Percentiles rank a stretch among this genome's conserved stretches.
These are phyloP conservation scores for Boletus rufocinnamomeus DNA, from an alignment of 768 basidiomycete species.

Conservation along the genomic window DNA sequence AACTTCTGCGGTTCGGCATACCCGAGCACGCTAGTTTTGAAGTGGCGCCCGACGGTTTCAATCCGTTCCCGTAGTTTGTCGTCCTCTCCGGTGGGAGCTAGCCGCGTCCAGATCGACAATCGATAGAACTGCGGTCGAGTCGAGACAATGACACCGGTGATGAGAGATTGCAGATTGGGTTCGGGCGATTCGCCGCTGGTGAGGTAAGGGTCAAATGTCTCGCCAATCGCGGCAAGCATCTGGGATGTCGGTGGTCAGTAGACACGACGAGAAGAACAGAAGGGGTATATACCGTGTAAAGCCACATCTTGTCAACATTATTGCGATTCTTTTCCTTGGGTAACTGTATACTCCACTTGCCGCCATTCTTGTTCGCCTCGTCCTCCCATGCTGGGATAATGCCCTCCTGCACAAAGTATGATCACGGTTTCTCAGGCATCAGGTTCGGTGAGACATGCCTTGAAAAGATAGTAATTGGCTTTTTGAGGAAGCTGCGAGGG, in stretches of 20 bases:
- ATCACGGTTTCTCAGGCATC: conserved; percentile 3
- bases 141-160: conserved; percentile 94
- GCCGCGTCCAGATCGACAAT: conserved; percentile 95
- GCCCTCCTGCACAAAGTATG: conserved; percentile 60
- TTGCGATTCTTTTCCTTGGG: conserved; percentile 91
- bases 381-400: conserved; percentile 99
- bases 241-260: conserved; percentile 36
- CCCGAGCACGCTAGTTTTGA: conserved; percentile 89
- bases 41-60: conserved; percentile 82
- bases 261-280: neutral
- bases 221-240: conserved; percentile 99
- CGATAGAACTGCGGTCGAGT: conserved; percentile 95
- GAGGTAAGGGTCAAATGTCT: conserved; percentile 93
- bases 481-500: conserved; percentile 92
- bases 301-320: conserved; percentile 94
- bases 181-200: conserved; percentile 46
- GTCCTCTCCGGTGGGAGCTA: conserved; percentile 60
- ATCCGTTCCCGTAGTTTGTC: conserved; percentile 77
- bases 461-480: conserved; percentile 99
- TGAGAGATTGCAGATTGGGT: conserved; percentile 57
- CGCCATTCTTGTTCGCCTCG: conserved; percentile 93
- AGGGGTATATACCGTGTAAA: conserved; percentile 75
- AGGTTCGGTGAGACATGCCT: conserved; percentile 49
- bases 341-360: conserved; percentile 98
- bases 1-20: conserved; percentile 73